Evolutionary conservation across 116 monocot species (phyloP), one percentile per base, ranked within the genome.

Genomic region (Iris pallida): DNA sequence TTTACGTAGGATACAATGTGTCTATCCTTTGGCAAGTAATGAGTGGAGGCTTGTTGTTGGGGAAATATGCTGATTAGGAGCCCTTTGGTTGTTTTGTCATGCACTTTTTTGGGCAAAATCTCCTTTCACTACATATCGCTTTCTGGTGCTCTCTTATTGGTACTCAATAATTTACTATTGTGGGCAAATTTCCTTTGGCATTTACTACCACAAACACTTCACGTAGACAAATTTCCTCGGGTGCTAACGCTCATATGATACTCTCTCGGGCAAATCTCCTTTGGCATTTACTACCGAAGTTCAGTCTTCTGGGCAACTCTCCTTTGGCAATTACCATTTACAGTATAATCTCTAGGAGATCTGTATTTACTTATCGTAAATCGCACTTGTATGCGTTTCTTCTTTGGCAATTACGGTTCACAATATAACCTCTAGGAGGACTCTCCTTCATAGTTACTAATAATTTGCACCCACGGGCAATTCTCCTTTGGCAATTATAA

Each of bases 401-500:
- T 5, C 51, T 52, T 52, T 52, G 51, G 51, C 8, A 52, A 3
- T 8, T 10, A 52, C 12, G 4, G 12, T 5, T 10, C 8, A 52
- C 2, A 10, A 8, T 52, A 10, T 52, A 10, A 10, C 51, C 8
- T 10, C 51, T 52, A 10, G 14, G 8, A 52, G 51, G 5, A 8
- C 8, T 10, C 8, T 52, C 14, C 14, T 52, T 52, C 12, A 10
- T 52, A 14, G 14, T 14, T 14, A 52, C 51, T 3, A 52, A 52
- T 71, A 51, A 44, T 62, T 66, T 52, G 14, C 53, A 65, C 41
- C 66, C 20, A 55, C 41, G 81, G 88, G 81, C 79, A 85, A 79
- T 81, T 82, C 81, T 84, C 83, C 78, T 81, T 84, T 82, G 84
- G 76, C 80, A 76, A 6, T 46, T 69, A 6, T 40, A 45, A 8